These are phyloP conservation scores for Aspergillus luchuensis DNA, from an alignment of 2,329 filamentous ascomycete genomes.

Conservation along the genomic window DNA sequence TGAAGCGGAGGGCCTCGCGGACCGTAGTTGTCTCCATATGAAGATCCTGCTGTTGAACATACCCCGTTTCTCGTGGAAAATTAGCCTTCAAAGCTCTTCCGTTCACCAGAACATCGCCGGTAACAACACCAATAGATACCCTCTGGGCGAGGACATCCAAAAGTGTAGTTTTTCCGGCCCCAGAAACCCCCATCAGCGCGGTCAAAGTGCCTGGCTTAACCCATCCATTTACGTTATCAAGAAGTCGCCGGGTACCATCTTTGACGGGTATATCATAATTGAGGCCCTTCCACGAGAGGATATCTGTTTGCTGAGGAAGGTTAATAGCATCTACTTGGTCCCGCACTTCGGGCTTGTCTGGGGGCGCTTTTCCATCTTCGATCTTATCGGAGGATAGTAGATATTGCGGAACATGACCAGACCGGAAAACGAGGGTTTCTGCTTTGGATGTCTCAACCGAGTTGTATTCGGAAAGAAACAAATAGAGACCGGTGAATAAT, in stretches of 20 bases:
- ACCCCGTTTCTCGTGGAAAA: conserved; percentile 40
- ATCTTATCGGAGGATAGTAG: conserved; percentile 36
- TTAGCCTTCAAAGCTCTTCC: conserved; percentile 64
- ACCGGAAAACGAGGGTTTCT: conserved; percentile 73
- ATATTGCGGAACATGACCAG: conserved; percentile 51
- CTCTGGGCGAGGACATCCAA: conserved; percentile 82
- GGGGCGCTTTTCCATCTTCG: neutral
- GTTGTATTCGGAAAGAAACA: conserved; percentile 47
- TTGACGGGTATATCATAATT: conserved; percentile 72
- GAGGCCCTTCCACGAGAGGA: conserved; percentile 80
- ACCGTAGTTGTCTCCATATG: conserved; percentile 83
- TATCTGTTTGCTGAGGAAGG: conserved; percentile 60
- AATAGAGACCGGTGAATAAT: conserved; percentile 63
- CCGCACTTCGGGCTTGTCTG: conserved; percentile 2
- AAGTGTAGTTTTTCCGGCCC: conserved; percentile 88
- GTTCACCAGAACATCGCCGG: conserved; percentile 80
- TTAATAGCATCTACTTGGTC: conserved; percentile 55
- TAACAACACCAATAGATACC: conserved; percentile 82
- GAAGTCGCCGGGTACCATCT: conserved; percentile 23
- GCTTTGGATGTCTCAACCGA: conserved; percentile 71
- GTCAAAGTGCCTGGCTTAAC: conserved; percentile 89
- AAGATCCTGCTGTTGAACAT: conserved; percentile 85
- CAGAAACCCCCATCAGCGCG: conserved; percentile 85
- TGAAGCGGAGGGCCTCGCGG: conserved; percentile 82
- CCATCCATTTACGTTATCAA: conserved; percentile 70